Conservation (phyloP, 2,329 filamentous ascomycete species). For the Botrytis byssoidea region DNA sequence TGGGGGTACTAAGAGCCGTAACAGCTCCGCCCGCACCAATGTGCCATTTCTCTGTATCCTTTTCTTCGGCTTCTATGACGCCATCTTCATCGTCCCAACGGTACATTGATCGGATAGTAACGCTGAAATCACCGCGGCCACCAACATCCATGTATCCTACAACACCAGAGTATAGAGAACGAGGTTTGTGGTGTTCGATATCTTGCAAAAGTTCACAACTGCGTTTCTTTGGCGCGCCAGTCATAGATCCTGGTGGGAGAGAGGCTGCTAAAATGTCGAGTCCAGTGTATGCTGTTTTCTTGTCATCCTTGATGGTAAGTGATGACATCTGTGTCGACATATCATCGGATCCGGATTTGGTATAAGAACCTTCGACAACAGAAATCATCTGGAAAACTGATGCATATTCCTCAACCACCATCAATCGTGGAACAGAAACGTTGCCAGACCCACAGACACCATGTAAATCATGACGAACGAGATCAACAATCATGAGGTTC, state of each 20-base stretch:
- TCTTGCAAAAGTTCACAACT: slow-evolving; percentile 77
- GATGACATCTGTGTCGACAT: slow-evolving; percentile 15
- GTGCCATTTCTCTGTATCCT: slow-evolving; percentile 63
- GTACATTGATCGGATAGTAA: slow-evolving; percentile 83
- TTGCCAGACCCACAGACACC: slow-evolving; percentile 73
- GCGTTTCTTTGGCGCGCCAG: slow-evolving; percentile 89
- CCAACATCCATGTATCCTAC: slow-evolving; percentile 87
- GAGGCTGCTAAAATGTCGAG: slow-evolving; percentile 74
- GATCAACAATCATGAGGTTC: slow-evolving; percentile 96
- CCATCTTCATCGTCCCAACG: slow-evolving; percentile 61
- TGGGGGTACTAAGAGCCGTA: slow-evolving; percentile 75
- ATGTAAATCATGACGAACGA: slow-evolving; percentile 91
- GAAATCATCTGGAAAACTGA: slow-evolving; percentile 91
- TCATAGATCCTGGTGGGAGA: slow-evolving; percentile 92
- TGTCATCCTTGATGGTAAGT: slow-evolving; percentile 16
- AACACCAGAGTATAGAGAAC: slow-evolving; percentile 83
- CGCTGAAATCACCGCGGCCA: slow-evolving; percentile 85
- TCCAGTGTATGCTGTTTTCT: slow-evolving; percentile 51
- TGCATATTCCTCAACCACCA: slow-evolving; percentile 86
- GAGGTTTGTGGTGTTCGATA: slow-evolving; percentile 59
- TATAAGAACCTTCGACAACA: slow-evolving; percentile 71
- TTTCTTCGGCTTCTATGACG: slow-evolving; percentile 33
- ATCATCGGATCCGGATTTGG: slow-evolving; percentile 29
- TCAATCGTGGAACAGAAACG: slow-evolving; percentile 73
- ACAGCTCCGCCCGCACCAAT: slow-evolving; percentile 90